Evolutionary conservation across 1,139 yeast genomes (phyloP).

Genomic region (Taiozyma sp.): DNA sequence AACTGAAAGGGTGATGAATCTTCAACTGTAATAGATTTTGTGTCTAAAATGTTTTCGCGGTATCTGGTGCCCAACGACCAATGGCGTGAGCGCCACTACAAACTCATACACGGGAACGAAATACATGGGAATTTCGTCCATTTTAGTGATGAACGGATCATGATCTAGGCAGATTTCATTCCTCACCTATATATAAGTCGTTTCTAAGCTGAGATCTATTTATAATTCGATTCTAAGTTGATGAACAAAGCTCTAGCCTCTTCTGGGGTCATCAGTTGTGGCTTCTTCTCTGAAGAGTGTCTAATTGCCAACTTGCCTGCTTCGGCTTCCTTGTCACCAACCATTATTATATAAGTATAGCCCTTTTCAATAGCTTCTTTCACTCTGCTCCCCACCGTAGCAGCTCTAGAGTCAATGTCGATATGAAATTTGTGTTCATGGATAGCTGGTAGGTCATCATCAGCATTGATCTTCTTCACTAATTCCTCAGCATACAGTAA

Average conservation of each 20-base stretch:
- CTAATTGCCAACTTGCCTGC: conserved; percentile 63
- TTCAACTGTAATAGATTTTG: background rate
- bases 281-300: conserved; percentile 49
- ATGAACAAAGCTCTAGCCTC: conserved; percentile 48
- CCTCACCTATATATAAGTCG: conserved; percentile 30
- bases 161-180: background rate
- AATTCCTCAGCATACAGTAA: conserved; percentile 45
- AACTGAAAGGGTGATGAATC: background rate
- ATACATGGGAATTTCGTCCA: background rate
- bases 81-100: too few species aligned
- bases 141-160: background rate
- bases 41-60: background rate
- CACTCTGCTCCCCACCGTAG: conserved; percentile 77
- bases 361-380: conserved; percentile 75
- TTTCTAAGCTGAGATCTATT: conserved; percentile 41
- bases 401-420: conserved; percentile 70
- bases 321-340: conserved; percentile 83
- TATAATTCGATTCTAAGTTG: conserved; percentile 43
- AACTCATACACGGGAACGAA: background rate
- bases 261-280: conserved; percentile 39
- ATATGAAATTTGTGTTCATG: conserved; percentile 64
- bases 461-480: conserved; percentile 23
- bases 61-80: background rate
- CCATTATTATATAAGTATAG: conserved; percentile 72
- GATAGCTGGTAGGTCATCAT: conserved; percentile 35